Percentiles rank a stretch among this genome's conserved stretches.
These are phyloP conservation scores for Obelidium mucronatum DNA, from an alignment of 192 early-diverging fungal genomes.

Conservation along the genomic window DNA sequence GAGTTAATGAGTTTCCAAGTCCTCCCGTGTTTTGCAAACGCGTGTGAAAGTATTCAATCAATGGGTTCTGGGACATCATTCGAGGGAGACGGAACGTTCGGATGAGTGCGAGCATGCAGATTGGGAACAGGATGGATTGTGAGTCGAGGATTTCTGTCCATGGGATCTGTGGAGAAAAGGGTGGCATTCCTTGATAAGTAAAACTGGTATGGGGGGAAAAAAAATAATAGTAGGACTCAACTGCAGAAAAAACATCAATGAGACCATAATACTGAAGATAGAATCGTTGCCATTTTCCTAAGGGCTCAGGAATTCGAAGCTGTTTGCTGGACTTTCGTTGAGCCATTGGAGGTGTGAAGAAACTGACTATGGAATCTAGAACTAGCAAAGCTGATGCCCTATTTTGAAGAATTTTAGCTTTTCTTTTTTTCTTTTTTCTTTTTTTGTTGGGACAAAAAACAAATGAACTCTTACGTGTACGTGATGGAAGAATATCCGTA, in stretches of 20 bases:
- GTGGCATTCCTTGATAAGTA: too few relatives aligned
- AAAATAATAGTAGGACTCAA: too few relatives aligned
- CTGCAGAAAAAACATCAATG: not conserved
- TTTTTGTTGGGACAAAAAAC: too few relatives aligned
- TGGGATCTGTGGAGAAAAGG: too few relatives aligned
- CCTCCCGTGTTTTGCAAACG: not conserved
- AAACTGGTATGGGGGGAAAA: too few relatives aligned
- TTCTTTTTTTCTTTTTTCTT: not conserved
- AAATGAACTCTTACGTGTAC: not conserved
- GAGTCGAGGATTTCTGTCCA: too few relatives aligned
- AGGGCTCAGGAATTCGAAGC: not conserved
- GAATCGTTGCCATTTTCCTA: not conserved
- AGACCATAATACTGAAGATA: not conserved
- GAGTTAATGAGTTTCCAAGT: slow-evolving; percentile 21
- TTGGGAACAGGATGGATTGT: too few relatives aligned
- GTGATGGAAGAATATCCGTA: not conserved
- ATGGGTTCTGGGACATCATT: not conserved
- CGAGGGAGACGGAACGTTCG: not conserved
- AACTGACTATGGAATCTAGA: not conserved
- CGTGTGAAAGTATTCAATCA: not conserved
- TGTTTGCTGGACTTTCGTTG: not conserved
- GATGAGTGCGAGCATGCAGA: slow-evolving; percentile 7
- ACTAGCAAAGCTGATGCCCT: not conserved
- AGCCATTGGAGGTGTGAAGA: not conserved
- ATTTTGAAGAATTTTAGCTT: not conserved